These are phyloP conservation scores for Colletotrichum gloeosporioides DNA, from an alignment of 2,329 filamentous ascomycete genomes.

Conservation along the genomic window DNA sequence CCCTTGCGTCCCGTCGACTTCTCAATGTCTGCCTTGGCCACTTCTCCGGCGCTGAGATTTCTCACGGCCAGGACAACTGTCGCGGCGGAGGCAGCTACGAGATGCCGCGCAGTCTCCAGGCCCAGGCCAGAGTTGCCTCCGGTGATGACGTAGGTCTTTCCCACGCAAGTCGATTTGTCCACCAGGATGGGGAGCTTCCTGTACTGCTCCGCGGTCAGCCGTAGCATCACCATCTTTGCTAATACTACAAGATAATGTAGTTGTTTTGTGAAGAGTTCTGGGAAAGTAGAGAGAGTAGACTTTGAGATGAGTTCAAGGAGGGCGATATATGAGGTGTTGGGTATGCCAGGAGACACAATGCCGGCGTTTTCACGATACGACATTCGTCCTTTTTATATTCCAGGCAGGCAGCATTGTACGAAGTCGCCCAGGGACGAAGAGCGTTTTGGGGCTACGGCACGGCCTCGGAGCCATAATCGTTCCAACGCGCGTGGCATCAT, in stretches of 20 bases:
- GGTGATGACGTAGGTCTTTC: slow-evolving; percentile 32
- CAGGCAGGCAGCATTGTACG: background rate
- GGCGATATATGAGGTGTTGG: background rate
- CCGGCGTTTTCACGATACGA: background rate
- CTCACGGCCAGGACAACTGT: slow-evolving; percentile 39
- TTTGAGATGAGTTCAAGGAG: background rate
- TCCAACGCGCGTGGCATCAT: background rate
- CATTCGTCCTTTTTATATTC: background rate
- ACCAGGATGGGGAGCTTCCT: slow-evolving; percentile 11
- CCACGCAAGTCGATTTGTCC: background rate
- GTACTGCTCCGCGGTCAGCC: slow-evolving; percentile 3
- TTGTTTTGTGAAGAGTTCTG: too few relatives aligned
- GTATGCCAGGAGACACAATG: background rate
- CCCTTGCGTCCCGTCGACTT: background rate
- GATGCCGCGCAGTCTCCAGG: slow-evolving; percentile 38
- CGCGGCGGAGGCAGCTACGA: slow-evolving; percentile 31
- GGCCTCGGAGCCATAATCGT: background rate
- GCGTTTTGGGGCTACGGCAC: background rate
- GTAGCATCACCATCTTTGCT: slow-evolving; percentile 13
- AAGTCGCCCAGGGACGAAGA: background rate
- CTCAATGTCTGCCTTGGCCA: slow-evolving; percentile 6
- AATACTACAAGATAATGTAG: background rate
- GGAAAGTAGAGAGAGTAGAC: background rate
- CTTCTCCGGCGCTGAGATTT: slow-evolving; percentile 6
- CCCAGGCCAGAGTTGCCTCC: slow-evolving; percentile 40